These are phyloP conservation scores for Chaetomium cochliodes DNA, from an alignment of 495 filamentous ascomycete species.

Conservation along the genomic window DNA sequence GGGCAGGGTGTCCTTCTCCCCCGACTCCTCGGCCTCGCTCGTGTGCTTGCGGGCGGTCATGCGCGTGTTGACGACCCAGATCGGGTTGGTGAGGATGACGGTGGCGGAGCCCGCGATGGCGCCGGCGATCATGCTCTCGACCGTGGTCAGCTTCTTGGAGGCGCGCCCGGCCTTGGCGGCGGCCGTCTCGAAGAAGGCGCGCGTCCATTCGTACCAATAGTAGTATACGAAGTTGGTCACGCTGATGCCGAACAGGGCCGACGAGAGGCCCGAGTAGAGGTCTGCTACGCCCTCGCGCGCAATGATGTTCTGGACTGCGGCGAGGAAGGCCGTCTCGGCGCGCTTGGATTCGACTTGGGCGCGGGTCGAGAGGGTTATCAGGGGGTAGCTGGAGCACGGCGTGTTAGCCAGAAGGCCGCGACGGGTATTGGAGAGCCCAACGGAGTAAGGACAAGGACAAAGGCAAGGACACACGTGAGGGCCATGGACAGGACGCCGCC, in stretches of 20 bases:
- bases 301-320: conserved; percentile 82
- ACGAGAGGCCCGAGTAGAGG: conserved; percentile 86
- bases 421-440: conserved; percentile 9
- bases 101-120: conserved; percentile 94
- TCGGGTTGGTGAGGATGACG: conserved; percentile 93
- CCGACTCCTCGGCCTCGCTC: conserved; percentile 35
- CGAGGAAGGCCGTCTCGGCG: conserved; percentile 74
- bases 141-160: conserved; percentile 78
- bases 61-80: conserved; percentile 97
- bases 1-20: conserved; percentile 18
- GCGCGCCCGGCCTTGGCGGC: conserved; percentile 71
- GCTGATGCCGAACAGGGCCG: conserved; percentile 93
- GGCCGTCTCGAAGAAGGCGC: conserved; percentile 81
- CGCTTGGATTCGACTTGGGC: conserved; percentile 97
- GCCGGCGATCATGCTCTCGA: conserved; percentile 90
- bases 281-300: conserved; percentile 84
- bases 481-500: conserved; percentile 94
- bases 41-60: conserved; percentile 82
- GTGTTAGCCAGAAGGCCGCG: background rate
- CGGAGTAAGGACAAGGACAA: conserved; percentile 5
- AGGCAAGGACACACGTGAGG: conserved; percentile 65
- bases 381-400: conserved; percentile 63
- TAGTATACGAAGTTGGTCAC: conserved; percentile 99
- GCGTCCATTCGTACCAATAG: conserved; percentile 99
- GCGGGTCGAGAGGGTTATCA: conserved; percentile 95